phyloP scores from a whole-genome alignment of 192 early-diverging fungal species.

The Rhizophagus prolifer region DNA sequence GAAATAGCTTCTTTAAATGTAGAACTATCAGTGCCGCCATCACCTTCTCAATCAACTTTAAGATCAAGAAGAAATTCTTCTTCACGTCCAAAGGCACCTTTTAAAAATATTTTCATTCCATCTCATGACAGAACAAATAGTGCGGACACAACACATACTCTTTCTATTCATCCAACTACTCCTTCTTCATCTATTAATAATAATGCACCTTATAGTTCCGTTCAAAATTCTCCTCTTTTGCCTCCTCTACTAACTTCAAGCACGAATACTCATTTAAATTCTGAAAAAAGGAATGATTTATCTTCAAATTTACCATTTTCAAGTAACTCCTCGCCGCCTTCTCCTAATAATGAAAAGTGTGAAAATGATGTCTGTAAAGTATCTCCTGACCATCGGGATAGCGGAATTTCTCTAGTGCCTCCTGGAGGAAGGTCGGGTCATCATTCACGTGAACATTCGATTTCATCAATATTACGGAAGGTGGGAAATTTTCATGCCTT shows the following conservation, averaged over 20 bases:
- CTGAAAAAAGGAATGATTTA: neutral
- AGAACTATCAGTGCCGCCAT: slow-evolving; percentile 14
- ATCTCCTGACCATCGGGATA: neutral
- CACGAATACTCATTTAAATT: neutral
- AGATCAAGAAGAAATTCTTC: slow-evolving; percentile 1
- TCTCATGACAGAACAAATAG: slow-evolving; percentile 12
- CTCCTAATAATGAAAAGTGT: neutral
- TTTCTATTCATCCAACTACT: neutral
- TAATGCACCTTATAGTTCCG: neutral
- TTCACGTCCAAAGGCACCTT: neutral
- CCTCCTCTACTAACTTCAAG: neutral
- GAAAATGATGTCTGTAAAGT: neutral
- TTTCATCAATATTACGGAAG: slow-evolving; percentile 14
- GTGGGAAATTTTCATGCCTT: neutral
- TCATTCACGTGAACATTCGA: slow-evolving; percentile 14
- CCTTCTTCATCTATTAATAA: slow-evolving; percentile 7
- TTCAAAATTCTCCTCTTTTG: neutral
- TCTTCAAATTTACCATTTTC: neutral
- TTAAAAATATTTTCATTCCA: slow-evolving; percentile 15
- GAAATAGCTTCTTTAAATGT: slow-evolving; percentile 8
- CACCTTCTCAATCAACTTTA: slow-evolving; percentile 7
- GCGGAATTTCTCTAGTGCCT: neutral
- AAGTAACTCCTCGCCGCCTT: neutral
- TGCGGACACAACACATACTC: slow-evolving; percentile 4
- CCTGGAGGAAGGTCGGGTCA: neutral